phyloP scores from a whole-genome alignment of 306 rosid species.

The Alnus rubra region DNA sequence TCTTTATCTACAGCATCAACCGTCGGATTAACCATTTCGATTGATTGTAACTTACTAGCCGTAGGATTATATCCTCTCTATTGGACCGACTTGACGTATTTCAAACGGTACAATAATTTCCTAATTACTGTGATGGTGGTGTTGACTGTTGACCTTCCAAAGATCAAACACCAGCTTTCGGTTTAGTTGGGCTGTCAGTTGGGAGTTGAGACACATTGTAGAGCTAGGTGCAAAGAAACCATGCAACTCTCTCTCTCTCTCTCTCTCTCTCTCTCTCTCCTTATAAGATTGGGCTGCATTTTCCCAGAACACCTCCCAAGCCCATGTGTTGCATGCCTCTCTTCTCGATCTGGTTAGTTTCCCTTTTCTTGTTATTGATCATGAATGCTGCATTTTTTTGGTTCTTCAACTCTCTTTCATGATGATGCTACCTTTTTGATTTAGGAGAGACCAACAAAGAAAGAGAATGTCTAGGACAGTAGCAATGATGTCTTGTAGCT shows the following conservation, averaged over 20 bases:
- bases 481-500: not conserved
- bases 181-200: constrained; percentile 52
- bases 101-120: too few relatives aligned
- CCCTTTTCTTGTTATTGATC: not conserved
- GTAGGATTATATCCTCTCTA: not conserved
- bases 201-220: not conserved
- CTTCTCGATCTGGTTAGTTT: constrained; percentile 20
- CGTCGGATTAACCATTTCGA: not conserved
- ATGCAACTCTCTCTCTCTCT: constrained; percentile 25
- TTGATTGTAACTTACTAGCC: not conserved
- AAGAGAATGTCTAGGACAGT: too few relatives aligned
- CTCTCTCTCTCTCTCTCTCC: too few relatives aligned
- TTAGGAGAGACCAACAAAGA: too few relatives aligned
- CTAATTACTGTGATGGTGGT: not conserved
- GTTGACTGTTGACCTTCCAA: constrained; percentile 43
- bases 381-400: not conserved
- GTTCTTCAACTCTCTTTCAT: not conserved
- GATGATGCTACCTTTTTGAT: not conserved
- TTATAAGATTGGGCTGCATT: not conserved
- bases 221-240: not conserved
- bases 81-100: too few relatives aligned
- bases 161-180: constrained; percentile 64
- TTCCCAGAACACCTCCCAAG: constrained; percentile 11
- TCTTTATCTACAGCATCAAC: not conserved
- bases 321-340: not conserved